A percentile compares a stretch with the other conserved stretches of the same genome.
These are phyloP conservation scores for Globisporangium nunn DNA, from an alignment of 352 stramenopile species.

Conservation along the genomic window DNA sequence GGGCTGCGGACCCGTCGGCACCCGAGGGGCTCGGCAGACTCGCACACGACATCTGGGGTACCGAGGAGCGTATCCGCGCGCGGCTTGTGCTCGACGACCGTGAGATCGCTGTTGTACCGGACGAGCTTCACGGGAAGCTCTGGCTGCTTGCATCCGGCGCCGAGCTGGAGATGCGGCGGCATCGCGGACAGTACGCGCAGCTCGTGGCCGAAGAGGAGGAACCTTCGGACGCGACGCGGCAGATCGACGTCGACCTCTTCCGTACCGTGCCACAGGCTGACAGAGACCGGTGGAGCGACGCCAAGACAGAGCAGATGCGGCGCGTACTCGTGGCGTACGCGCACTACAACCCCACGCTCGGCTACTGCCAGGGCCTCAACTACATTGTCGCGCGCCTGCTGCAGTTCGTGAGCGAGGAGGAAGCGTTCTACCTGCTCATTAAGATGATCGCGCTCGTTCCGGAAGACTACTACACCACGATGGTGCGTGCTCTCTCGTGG, in stretches of 20 bases:
- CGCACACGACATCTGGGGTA: slow-evolving; percentile 71
- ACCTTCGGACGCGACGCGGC: slow-evolving; percentile 60
- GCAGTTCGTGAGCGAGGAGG: slow-evolving; percentile 60
- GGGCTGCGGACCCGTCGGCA: slow-evolving; percentile 19
- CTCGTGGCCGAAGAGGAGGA: slow-evolving; percentile 44
- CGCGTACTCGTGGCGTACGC: slow-evolving; percentile 82
- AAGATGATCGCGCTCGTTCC: slow-evolving; percentile 73
- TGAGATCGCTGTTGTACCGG: slow-evolving; percentile 42
- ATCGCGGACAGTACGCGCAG: slow-evolving; percentile 46
- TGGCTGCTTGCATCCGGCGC: slow-evolving; percentile 78
- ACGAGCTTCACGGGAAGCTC: slow-evolving; percentile 67
- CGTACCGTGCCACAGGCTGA: slow-evolving; percentile 63
- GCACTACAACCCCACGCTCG: slow-evolving; percentile 69
- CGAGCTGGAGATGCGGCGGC: slow-evolving; percentile 51
- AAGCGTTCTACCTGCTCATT: slow-evolving; percentile 78
- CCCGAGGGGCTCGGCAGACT: slow-evolving; percentile 55
- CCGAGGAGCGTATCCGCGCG: slow-evolving; percentile 73
- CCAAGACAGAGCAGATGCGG: slow-evolving; percentile 67
- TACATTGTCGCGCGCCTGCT: slow-evolving; percentile 79
- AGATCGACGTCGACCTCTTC: slow-evolving; percentile 83
- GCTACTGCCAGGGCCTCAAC: slow-evolving; percentile 87
- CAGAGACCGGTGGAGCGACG: slow-evolving; percentile 54
- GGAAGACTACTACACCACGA: slow-evolving; percentile 86
- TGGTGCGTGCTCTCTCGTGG: slow-evolving; percentile 34
- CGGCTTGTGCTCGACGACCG: slow-evolving; percentile 56